Evolutionary conservation across 805 yeast genomes (phyloP), one percentile per base, ranked within the genome.

Genomic region (Saturnispora gosingensis): DNA sequence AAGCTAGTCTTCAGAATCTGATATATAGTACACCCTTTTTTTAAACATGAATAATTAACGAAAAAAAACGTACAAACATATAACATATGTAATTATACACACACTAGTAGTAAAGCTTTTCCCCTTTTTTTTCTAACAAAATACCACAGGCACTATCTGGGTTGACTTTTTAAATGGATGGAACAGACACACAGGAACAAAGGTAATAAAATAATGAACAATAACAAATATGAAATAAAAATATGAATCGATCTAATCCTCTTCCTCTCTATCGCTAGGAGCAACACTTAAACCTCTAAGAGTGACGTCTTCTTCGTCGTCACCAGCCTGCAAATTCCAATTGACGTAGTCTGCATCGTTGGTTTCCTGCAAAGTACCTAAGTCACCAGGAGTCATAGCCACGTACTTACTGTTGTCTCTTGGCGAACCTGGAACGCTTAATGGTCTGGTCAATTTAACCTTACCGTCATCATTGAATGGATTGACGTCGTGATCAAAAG

Each of bases 341-440:
- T 77, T 72, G 61, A 83, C 76, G 62, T 88, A 91, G 65, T 91
- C 97, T 38, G 87, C 88, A 61, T 86, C 87, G 52, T 80, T 80
- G 38, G 88, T 87, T 65, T 91, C 99, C 66, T 90, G 97, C 61
- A 93, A 74, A 3, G 96, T 83, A n/a, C 98, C 99, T 56, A 91
- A 76, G 66, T 91, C 99, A 39, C 99, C 99, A 0, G 99, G 99
- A 2, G 99, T 91, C 96, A 89, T 91, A 59, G 83, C 72, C 16
- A 65, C 67, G 43, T 59, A 60, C 1, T 82, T 68, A 57, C 78
- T 74, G 61, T 75, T 74, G 56, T 81, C 88, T 52, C 90, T 75
- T 55, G 99, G 98, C 5, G 97, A 90, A 2, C 97, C 98, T 1
- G 98, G 98, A n/a, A 88, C 97, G 54, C 95, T 85, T 57, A 91